Conservation (phyloP, 2,329 filamentous ascomycete species). For the Sporothrix mexicana region DNA sequence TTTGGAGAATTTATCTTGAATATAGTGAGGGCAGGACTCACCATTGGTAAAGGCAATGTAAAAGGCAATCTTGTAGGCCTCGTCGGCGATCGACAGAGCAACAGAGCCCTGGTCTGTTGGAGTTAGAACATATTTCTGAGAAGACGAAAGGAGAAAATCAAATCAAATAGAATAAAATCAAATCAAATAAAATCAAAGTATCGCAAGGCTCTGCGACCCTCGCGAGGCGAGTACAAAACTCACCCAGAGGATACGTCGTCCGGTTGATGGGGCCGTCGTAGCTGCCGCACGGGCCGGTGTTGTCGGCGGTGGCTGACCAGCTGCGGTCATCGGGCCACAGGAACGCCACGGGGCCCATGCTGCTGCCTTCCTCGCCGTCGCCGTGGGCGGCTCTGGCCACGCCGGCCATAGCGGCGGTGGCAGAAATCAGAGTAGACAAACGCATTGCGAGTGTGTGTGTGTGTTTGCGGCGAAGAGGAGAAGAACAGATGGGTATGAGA, state of each 20-base stretch:
- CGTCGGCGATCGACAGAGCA: constrained; percentile 37
- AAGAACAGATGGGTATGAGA: background rate
- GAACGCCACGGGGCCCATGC: constrained; percentile 61
- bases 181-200: too few relatives aligned
- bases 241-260: constrained; percentile 58
- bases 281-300: constrained; percentile 59
- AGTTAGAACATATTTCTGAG: background rate
- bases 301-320: constrained; percentile 58
- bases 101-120: constrained; percentile 35
- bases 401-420: constrained; percentile 1
- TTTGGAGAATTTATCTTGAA: background rate
- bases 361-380: constrained; percentile 42
- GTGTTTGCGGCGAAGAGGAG: background rate
- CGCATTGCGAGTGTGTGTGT: constrained; percentile 26
- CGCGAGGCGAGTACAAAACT: background rate
- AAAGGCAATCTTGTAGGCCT: constrained; percentile 38
- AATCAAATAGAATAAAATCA: too few relatives aligned
- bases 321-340: constrained; percentile 59
- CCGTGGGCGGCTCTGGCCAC: constrained; percentile 38
- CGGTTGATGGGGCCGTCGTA: constrained; percentile 51
- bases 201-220: too few relatives aligned
- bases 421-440: constrained; percentile 19
- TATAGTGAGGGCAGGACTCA: constrained; percentile 36
- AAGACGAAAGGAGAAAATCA: too few relatives aligned
- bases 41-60: constrained; percentile 46